Percentiles rank a stretch among this genome's conserved stretches.
Evolutionary conservation across 1,139 yeast genomes (phyloP).

Genomic region (Candida neerlandica): DNA sequence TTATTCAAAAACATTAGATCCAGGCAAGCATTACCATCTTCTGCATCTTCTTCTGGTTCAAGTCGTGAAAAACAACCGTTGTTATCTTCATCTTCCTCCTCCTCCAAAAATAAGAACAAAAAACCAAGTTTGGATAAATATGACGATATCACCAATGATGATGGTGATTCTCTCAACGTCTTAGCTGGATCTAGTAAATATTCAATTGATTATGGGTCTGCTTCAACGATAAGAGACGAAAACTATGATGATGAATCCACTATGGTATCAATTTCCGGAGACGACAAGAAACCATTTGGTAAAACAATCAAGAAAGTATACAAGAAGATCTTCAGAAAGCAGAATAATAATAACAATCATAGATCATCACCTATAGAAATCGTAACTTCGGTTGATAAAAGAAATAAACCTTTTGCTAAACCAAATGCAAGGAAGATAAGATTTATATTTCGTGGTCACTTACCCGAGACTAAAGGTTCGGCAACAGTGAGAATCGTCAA

Average conservation of each 20-base stretch:
- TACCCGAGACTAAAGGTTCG: background rate
- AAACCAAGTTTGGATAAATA: background rate
- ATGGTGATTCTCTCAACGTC: background rate
- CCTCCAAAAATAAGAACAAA: background rate
- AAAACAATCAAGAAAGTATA: conserved; percentile 1
- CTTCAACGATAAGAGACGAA: background rate
- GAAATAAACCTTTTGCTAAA: background rate
- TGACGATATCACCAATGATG: background rate
- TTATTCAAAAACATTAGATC: background rate
- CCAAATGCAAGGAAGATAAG: background rate
- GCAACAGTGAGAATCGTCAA: background rate
- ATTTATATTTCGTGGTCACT: background rate
- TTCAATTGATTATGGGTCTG: background rate
- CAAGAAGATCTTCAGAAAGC: conserved; percentile 1
- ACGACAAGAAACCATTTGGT: conserved; percentile 1
- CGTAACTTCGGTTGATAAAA: background rate
- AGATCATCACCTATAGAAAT: background rate
- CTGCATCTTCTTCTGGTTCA: too few relatives aligned
- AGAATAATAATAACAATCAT: background rate
- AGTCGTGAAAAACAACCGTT: too few relatives aligned
- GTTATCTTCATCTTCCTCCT: too few relatives aligned
- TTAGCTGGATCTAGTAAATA: conserved; percentile 3
- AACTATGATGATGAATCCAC: background rate
- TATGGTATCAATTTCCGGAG: background rate
- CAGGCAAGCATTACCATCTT: too few relatives aligned